Conservation (phyloP, 345 rosid species). For the Acer campestre region DNA sequence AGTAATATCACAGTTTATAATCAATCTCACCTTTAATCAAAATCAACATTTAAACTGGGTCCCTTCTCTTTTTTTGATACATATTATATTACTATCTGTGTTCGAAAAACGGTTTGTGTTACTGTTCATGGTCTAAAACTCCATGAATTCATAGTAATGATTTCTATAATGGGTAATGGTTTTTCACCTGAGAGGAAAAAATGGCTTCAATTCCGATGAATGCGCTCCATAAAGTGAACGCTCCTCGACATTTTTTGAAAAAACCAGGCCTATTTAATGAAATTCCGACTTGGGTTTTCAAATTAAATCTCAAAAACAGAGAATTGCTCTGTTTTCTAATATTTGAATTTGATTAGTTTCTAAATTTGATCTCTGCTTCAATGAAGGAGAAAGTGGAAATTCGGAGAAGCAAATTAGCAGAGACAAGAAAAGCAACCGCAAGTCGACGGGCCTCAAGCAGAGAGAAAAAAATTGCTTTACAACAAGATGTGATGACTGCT, state of each 20-base stretch:
- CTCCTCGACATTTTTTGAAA: slow-evolving; percentile 19
- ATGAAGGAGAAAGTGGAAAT: slow-evolving; percentile 42
- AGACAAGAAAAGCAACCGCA: slow-evolving; percentile 37
- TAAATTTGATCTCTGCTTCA: slow-evolving; percentile 10
- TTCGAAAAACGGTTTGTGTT: slow-evolving; percentile 30
- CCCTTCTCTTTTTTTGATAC: slow-evolving; percentile 10
- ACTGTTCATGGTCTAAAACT: slow-evolving; percentile 6
- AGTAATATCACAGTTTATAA: slow-evolving; percentile 30
- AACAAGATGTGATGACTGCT: slow-evolving; percentile 61
- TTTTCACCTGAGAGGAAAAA: slow-evolving; percentile 19
- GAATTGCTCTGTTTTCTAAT: background rate
- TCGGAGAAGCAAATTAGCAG: slow-evolving; percentile 43
- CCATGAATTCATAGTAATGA: background rate
- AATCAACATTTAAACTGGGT: slow-evolving; percentile 15
- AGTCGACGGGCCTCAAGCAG: slow-evolving; percentile 36
- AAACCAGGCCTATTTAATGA: slow-evolving; percentile 12
- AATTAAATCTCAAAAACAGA: background rate
- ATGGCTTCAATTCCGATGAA: slow-evolving; percentile 33
- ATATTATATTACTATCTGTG: slow-evolving; percentile 2
- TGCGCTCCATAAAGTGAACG: slow-evolving; percentile 31
- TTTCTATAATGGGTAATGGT: background rate
- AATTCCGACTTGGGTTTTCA: slow-evolving; percentile 26
- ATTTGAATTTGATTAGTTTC: background rate
- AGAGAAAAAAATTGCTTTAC: slow-evolving; percentile 64
- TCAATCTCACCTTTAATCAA: slow-evolving; percentile 21